Base-by-base conservation (phyloP, 2,329 filamentous ascomycete species). In the Paecilomyces sp. region DNA sequence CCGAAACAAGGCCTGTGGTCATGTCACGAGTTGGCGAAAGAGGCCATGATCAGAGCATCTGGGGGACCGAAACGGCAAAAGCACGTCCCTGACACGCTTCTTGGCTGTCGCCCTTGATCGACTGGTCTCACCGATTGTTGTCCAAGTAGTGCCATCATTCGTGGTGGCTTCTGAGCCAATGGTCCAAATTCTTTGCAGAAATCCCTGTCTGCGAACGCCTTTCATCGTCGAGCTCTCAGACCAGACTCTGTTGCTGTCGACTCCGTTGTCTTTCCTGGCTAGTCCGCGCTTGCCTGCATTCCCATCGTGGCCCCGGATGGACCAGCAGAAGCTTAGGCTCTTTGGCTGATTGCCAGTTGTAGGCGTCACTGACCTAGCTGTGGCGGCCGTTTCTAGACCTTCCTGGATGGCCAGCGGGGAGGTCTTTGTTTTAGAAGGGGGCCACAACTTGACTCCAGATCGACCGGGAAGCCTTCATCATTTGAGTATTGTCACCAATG, bases 1-100 rank as follows among this genome's bases (percentile, higher is more conserved):
- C 24, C 51, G 51, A 53, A 53, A 53, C 51, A 30, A 53, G 51
- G 41, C 41, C 41, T 47, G 41, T 47, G 41, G 41, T 47, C n/a
- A 53, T 53, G 51, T 53, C 51, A 53, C 51, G 51, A 24, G 51
- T 53, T 53, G 51, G 51, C 51, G 51, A 53, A 53, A 30, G 51
- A 53, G 51, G 51, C 9, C 24, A 30, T 30, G 51, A 53, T 53
- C 51, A 53, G 51, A 53, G 51, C 22, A 53, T 53, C 51, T 11
- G 51, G 25, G 25, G 24, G 51, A 53, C 51, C 51, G 24, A 53
- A 53, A 53, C 3, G 51, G 51, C 22, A 53, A 53, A 25, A 30
- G 51, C 22, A 53, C 51, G 28, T 25, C 51, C 51, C 51, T 53
- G 51, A 53, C 51, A 53, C 24, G 51, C 51, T 22, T n/a, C 51